Evolutionary conservation across 352 stramenopile species (phyloP), one percentile per base, ranked within the genome.

Genomic region (Globisporangium irregulare): DNA sequence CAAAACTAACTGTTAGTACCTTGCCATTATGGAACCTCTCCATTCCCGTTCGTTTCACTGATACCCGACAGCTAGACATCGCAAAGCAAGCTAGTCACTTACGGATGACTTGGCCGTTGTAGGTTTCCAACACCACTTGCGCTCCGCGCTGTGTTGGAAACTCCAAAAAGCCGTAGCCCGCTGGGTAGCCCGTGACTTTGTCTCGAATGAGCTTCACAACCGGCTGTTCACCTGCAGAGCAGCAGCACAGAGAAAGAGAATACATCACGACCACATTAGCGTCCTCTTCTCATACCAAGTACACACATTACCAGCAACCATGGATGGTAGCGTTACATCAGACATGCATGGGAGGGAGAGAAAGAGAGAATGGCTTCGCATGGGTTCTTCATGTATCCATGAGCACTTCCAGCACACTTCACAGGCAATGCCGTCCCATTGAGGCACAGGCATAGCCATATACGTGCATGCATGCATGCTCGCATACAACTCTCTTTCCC

Each of bases 121-220:
- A 96, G 10, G 81, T 81, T 34, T 97, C 89, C 12, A 98, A 74
- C 53, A 97, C 90, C 63, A 84, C 74, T 68, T 97, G 84, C 50
- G 92, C 92, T 59, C 89, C 90, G 24, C 72, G 81, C 66, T 92
- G 81, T 22, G 86, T 87, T 56, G 80, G 73, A 70, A 98, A 98
- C 73, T 98, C 92, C 12, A 98, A 73, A 71, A 98, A 98, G 12
- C 92, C 90, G 75, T 98, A 98, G 7, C 92, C 92, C 7, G 89
- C 80, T 6, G 90, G 84, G 50, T 95, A 93, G 3, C 90, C 90
- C 71, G 91, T 97, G 50, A 90, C 77, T 66, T 94, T 96, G 71
- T 98, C 91, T 41, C 90, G 89, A 60, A 98, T 97, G 41, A 98
- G 71, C 77, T 97, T 97, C 50, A 98, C 76, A 59, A 87, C 87